phyloP scores from a whole-genome alignment of 2,329 filamentous ascomycete genomes.

The Xylaria hypoxylon region DNA sequence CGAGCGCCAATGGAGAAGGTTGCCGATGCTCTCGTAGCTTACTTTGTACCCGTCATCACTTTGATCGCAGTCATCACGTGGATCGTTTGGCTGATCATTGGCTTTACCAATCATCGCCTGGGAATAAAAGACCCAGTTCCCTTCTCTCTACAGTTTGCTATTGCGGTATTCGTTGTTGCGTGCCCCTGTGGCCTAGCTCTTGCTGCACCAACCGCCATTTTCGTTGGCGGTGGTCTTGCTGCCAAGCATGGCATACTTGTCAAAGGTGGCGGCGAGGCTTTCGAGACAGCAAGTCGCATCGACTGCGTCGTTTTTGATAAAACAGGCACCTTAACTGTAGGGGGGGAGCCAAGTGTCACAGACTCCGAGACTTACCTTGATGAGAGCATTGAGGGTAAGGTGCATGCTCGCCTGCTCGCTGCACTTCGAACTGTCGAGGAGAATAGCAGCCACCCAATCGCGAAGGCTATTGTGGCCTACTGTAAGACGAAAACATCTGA shows the following conservation, averaged over 20 bases:
- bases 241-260: constrained; percentile 84
- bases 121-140: constrained; percentile 39
- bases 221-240: constrained; percentile 83
- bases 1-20: constrained; percentile 81
- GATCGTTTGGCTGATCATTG: constrained; percentile 76
- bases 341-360: constrained; percentile 77
- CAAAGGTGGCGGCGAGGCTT: constrained; percentile 86
- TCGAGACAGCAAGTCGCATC: constrained; percentile 83
- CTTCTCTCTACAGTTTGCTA: constrained; percentile 84
- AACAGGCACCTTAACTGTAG: constrained; percentile 82
- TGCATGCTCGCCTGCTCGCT: constrained; percentile 57
- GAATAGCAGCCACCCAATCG: constrained; percentile 80
- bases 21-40: constrained; percentile 77
- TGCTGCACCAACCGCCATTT: constrained; percentile 87
- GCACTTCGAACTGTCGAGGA: constrained; percentile 73
- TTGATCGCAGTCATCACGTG: constrained; percentile 77
- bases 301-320: constrained; percentile 90
- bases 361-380: constrained; percentile 60
- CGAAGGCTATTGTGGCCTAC: constrained; percentile 74
- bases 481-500: constrained; percentile 58
- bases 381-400: constrained; percentile 38
- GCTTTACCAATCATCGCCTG: constrained; percentile 68
- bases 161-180: constrained; percentile 87
- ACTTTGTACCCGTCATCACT: constrained; percentile 81
- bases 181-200: constrained; percentile 87